Evolutionary conservation across 2,329 filamentous ascomycete species (phyloP), one percentile per base, ranked within the genome.

Genomic region (Tricladium varicosporioides): DNA sequence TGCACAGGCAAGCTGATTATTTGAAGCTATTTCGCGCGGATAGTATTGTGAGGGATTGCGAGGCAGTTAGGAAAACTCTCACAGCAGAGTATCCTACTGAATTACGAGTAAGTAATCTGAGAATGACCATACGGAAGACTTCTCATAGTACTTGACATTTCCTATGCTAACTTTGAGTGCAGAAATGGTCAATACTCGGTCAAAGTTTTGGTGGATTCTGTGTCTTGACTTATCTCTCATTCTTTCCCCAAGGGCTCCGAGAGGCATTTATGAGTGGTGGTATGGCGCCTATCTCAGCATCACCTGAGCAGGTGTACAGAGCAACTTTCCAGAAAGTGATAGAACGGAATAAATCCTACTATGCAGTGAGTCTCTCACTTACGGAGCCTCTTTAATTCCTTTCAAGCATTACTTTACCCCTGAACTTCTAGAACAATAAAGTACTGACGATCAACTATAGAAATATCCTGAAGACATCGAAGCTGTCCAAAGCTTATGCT

Each of bases 141-240:
- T 16, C 33, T 31, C 27, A 33, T 19, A 15, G 18, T 11, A 31
- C 14, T 53, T 10, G 22, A n/a, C 50, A 5, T 42, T 31, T 8
- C 11, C 22, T 1, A 5, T 31, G 22, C 5, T n/a, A 27, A 36
- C 22, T 44, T n/a, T 40, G 36, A 40, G 5, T 40, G 11, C 36
- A 51, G 47, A 85, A 86, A 69, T 97, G 93, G 93, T 88, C 86
- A 57, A 81, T 94, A 31, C 87, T 96, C 60, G 93, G 93, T 8
- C 93, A 97, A 74, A 92, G 88, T 14, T 97, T 96, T 72, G 93
- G 93, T 42, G 93, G 93, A 1, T 97, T 96, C 72, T 90, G 92
- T 68, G 81, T 80, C 48, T 78, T 91, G 33, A 93, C 88, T 7
- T 97, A 97, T 71, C 81, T 97, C 14, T 94, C 89, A 2, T 85